Percentiles rank a stretch among this genome's conserved stretches.
These are phyloP conservation scores for Penicillium verrucosum DNA, from an alignment of 2,329 filamentous ascomycete species.

Conservation along the genomic window DNA sequence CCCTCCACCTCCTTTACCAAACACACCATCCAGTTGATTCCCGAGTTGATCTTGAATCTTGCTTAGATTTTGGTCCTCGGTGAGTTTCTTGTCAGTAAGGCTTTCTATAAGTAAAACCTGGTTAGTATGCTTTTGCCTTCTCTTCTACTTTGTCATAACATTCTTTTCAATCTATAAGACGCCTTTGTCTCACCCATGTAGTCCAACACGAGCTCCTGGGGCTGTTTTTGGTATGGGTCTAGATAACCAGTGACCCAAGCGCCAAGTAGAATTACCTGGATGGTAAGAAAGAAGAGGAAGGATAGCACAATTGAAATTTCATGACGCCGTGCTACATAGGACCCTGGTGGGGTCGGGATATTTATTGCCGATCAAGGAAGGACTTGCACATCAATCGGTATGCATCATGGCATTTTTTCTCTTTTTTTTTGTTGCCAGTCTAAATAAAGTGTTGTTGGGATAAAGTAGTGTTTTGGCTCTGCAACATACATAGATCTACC, in stretches of 20 bases:
- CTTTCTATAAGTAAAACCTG: constrained; percentile 12
- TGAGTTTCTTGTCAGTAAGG: constrained; percentile 24
- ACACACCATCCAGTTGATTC: constrained; percentile 18
- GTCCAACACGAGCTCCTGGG: constrained; percentile 30
- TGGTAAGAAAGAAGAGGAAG: constrained; percentile 16
- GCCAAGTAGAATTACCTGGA: constrained; percentile 14
- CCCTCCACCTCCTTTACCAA: constrained; percentile 21
- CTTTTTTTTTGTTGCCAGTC: background rate
- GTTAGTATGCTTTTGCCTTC: background rate
- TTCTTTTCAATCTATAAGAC: constrained; percentile 28
- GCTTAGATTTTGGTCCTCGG: constrained; percentile 25
- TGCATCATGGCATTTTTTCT: background rate
- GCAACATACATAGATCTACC: background rate
- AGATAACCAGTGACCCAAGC: constrained; percentile 32
- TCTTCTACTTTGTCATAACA: background rate
- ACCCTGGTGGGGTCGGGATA: background rate
- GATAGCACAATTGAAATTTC: constrained; percentile 12
- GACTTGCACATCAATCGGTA: background rate
- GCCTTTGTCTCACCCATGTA: constrained; percentile 31
- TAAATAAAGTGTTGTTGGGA: too few relatives aligned
- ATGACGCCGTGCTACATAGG: constrained; percentile 5
- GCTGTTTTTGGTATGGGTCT: constrained; percentile 28
- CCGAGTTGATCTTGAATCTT: constrained; percentile 28
- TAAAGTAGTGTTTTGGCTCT: background rate
- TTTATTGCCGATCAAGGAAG: background rate